These are phyloP conservation scores for Rhodofomes roseus DNA, from an alignment of 1,284 basidiomycete genomes.

Conservation along the genomic window DNA sequence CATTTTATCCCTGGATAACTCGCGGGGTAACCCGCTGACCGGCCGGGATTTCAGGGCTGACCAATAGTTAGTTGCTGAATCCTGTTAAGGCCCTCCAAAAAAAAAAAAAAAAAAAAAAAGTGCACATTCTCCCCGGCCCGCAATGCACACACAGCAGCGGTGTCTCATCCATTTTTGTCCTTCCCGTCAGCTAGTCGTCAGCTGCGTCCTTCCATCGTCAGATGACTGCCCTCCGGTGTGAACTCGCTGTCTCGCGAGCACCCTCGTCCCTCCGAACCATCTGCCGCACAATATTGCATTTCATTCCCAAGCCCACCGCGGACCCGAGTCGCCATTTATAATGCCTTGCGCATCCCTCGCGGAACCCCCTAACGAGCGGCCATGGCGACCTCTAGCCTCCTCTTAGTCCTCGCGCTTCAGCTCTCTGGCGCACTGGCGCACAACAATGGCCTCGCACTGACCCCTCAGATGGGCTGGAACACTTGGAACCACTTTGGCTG, in stretches of 20 bases:
- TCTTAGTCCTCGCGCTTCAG: conserved; percentile 10
- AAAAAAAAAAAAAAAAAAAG: too few relatives aligned
- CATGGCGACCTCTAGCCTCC: not conserved
- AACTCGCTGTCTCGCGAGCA: not conserved
- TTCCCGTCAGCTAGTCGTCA: not conserved
- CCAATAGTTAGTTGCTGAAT: not conserved
- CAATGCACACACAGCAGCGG: too few relatives aligned
- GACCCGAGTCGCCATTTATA: not conserved
- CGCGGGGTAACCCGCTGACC: not conserved
- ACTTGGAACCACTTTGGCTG: conserved; percentile 37
- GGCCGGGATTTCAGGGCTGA: not conserved
- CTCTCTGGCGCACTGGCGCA: conserved; percentile 16
- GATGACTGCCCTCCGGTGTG: not conserved
- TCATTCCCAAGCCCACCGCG: not conserved
- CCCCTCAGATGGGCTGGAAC: conserved; percentile 39
- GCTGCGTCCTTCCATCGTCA: not conserved
- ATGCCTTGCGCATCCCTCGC: not conserved
- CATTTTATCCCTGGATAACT: not conserved
- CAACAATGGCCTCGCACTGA: conserved; percentile 35
- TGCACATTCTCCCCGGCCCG: too few relatives aligned
- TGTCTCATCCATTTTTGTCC: not conserved
- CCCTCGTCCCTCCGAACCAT: not conserved
- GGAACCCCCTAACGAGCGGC: not conserved
- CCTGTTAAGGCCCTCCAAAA: not conserved
- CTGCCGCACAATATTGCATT: not conserved